A percentile compares a stretch with the other conserved stretches of the same genome.
Evolutionary conservation across 148 eudicot genomes (phyloP).

Genomic region (Linanthus parryae): DNA sequence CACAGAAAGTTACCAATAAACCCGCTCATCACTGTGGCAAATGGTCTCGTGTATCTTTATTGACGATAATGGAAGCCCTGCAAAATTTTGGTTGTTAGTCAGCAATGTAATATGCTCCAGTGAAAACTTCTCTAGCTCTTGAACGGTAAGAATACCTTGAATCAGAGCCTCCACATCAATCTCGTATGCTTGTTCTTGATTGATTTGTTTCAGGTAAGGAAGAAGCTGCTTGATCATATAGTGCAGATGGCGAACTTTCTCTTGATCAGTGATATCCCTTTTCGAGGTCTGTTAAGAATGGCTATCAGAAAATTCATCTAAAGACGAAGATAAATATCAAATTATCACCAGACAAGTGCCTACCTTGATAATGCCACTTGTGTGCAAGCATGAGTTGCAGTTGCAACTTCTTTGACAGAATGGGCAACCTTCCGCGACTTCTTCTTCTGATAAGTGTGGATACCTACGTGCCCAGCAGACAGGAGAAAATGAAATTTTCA

Average conservation of each 20-base stretch:
- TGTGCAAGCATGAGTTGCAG: conserved; percentile 63
- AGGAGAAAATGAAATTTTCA: background rate
- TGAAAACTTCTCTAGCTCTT: background rate
- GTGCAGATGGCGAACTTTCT: conserved; percentile 45
- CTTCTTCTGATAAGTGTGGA: conserved; percentile 45
- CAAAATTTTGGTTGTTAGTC: conserved; percentile 4
- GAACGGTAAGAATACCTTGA: conserved; percentile 33
- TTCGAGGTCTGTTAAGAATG: conserved; percentile 37
- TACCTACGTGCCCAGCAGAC: conserved; percentile 40
- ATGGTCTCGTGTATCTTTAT: conserved; percentile 30
- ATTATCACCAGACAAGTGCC: conserved; percentile 1
- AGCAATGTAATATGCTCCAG: conserved; percentile 8
- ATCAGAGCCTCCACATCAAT: conserved; percentile 38
- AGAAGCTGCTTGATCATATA: conserved; percentile 47
- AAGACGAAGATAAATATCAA: background rate
- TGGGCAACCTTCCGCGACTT: conserved; percentile 61
- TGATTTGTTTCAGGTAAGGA: conserved; percentile 53
- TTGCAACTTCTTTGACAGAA: conserved; percentile 71
- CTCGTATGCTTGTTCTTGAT: conserved; percentile 54
- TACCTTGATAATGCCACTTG: conserved; percentile 47
- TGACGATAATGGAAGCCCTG: conserved; percentile 27
- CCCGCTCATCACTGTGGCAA: conserved; percentile 54
- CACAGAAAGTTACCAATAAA: conserved; percentile 82
- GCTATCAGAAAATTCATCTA: background rate
- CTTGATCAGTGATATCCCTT: conserved; percentile 32